Conservation (phyloP, 371 early-diverging fungal genomes). For the Fennellomyces sp. region DNA sequence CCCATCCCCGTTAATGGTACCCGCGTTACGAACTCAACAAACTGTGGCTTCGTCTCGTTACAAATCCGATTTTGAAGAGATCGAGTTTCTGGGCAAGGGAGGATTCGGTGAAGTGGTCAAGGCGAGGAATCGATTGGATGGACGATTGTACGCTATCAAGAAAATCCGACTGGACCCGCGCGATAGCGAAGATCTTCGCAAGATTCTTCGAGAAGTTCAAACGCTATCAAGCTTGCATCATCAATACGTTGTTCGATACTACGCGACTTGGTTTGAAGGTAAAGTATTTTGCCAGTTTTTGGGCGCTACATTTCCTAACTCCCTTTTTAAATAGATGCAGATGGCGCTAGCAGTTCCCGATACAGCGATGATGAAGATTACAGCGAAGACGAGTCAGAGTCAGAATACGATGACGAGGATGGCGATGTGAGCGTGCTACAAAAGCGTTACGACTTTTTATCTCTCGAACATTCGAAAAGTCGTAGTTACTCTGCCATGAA, state of each 20-base stretch:
- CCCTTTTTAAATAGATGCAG: constrained; percentile 33
- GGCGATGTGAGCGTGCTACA: constrained; percentile 54
- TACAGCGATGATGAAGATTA: constrained; percentile 44
- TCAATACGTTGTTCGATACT: constrained; percentile 91
- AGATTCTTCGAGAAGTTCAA: constrained; percentile 90
- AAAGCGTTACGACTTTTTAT: constrained; percentile 58
- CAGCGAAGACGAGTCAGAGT: constrained; percentile 35
- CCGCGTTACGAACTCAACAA: neutral
- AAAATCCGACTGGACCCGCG: constrained; percentile 78
- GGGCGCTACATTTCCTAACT: neutral
- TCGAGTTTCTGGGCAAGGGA: constrained; percentile 90
- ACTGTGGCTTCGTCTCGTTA: constrained; percentile 63
- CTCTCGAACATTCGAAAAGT: constrained; percentile 51
- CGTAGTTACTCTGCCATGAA: constrained; percentile 56
- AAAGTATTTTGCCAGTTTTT: constrained; percentile 8
- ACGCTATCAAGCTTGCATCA: constrained; percentile 90
- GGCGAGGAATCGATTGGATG: constrained; percentile 84
- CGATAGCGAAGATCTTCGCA: constrained; percentile 76
- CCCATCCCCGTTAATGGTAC: neutral
- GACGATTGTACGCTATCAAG: constrained; percentile 91
- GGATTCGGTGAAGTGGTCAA: constrained; percentile 96
- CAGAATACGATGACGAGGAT: constrained; percentile 50
- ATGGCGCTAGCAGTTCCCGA: constrained; percentile 47
- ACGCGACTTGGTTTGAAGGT: constrained; percentile 94
- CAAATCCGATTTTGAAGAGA: constrained; percentile 89